Percentiles rank a stretch among this genome's conserved stretches.
phyloP scores from a whole-genome alignment of 2,329 filamentous ascomycete genomes.

The Cercospora zeae-maydis region DNA sequence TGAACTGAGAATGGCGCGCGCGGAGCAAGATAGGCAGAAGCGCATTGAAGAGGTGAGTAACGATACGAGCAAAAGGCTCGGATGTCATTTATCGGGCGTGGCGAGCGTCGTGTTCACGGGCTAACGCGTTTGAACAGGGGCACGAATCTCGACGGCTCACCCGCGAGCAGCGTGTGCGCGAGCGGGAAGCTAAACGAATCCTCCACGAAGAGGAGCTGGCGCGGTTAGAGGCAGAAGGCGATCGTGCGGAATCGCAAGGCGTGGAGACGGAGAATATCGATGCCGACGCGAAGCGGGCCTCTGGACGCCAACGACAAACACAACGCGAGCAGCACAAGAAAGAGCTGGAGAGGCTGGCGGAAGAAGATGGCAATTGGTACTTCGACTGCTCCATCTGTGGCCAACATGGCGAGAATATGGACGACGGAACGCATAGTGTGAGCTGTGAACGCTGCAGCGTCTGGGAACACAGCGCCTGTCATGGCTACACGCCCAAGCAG shows the following conservation, averaged over 20 bases:
- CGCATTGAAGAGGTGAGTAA: conserved; percentile 60
- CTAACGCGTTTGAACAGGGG: conserved; percentile 48
- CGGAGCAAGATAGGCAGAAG: conserved; percentile 56
- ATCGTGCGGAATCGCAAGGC: conserved; percentile 30
- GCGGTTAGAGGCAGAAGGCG: conserved; percentile 62
- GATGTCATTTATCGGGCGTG: conserved; percentile 3
- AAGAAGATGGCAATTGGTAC: conserved; percentile 79
- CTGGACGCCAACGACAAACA: conserved; percentile 74
- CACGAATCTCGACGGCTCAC: conserved; percentile 77
- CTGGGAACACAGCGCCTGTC: conserved; percentile 95
- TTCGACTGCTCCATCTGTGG: conserved; percentile 92
- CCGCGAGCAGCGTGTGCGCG: conserved; percentile 77
- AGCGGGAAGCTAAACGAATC: conserved; percentile 79
- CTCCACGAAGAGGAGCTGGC: conserved; percentile 79
- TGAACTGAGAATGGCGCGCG: conserved; percentile 61
- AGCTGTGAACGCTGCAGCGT: conserved; percentile 91
- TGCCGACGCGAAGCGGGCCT: conserved; percentile 54
- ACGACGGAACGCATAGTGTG: conserved; percentile 90
- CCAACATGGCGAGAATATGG: conserved; percentile 78
- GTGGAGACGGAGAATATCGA: conserved; percentile 57
- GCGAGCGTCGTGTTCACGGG: not conserved
- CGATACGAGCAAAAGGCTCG: not conserved
- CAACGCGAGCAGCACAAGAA: conserved; percentile 77
- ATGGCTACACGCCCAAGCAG: conserved; percentile 72
- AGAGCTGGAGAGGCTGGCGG: conserved; percentile 66